Evolutionary conservation across 2,329 filamentous ascomycete species (phyloP).

Genomic region (Truncatella angustata): DNA sequence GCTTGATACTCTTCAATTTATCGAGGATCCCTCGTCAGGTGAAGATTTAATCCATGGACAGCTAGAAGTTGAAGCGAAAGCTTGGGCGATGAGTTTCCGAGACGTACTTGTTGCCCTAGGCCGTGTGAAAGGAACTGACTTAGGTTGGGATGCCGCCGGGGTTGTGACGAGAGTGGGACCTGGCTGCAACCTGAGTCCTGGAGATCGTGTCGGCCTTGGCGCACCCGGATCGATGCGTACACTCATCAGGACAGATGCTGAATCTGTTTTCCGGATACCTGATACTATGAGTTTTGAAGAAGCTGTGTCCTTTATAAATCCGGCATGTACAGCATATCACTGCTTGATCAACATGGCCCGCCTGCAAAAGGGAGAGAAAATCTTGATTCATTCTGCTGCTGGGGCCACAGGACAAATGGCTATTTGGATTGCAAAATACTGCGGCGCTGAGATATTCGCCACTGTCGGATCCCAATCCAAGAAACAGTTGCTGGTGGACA

Average conservation of each 20-base stretch:
- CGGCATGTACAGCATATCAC: conserved; percentile 20
- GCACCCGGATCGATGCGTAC: conserved; percentile 17
- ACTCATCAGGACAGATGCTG: conserved; percentile 15
- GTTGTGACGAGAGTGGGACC: conserved; percentile 10
- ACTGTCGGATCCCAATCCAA: conserved; percentile 19
- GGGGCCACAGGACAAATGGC: background rate
- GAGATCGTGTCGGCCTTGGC: conserved; percentile 14
- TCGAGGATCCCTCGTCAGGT: background rate
- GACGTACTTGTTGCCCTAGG: conserved; percentile 2
- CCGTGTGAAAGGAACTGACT: background rate
- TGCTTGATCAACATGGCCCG: conserved; percentile 22
- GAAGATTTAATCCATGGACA: background rate
- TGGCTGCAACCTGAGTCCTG: conserved; percentile 22
- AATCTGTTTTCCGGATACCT: background rate
- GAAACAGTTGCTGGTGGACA: conserved; percentile 22
- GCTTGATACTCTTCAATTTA: conserved; percentile 4
- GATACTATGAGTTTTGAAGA: background rate
- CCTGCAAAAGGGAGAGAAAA: conserved; percentile 21
- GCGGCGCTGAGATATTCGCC: conserved; percentile 18
- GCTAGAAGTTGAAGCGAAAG: background rate
- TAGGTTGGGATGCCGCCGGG: background rate
- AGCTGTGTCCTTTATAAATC: background rate
- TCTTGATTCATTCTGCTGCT: background rate
- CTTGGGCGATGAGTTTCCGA: background rate
- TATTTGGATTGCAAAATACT: conserved; percentile 6